Evolutionary conservation across 2,329 filamentous ascomycete species (phyloP).

Genomic region (Penicillium hordei): DNA sequence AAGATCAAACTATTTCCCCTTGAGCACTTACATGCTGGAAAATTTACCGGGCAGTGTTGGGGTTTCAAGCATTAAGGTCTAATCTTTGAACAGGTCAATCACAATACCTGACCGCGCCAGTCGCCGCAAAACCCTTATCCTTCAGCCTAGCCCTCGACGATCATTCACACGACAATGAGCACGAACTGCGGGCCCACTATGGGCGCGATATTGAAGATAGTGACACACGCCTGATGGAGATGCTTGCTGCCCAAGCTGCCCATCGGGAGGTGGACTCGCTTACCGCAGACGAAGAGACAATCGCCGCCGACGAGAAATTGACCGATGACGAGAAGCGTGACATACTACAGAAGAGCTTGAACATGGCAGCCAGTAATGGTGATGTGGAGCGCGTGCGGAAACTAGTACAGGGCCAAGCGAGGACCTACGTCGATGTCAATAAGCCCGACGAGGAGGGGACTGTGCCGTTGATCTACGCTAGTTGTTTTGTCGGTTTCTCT

Average conservation of each 20-base stretch:
- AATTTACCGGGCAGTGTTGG: background rate
- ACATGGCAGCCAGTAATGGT: constrained; percentile 95
- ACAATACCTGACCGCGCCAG: constrained; percentile 86
- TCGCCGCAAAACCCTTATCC: constrained; percentile 76
- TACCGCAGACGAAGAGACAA: constrained; percentile 75
- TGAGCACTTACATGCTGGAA: background rate
- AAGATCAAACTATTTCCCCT: background rate
- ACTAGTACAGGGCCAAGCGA: constrained; percentile 72
- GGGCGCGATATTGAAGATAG: constrained; percentile 63
- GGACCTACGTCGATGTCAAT: constrained; percentile 77
- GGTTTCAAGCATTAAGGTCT: constrained; percentile 1
- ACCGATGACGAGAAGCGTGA: constrained; percentile 75
- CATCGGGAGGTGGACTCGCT: constrained; percentile 68
- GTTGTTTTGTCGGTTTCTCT: constrained; percentile 74
- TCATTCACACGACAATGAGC: constrained; percentile 66
- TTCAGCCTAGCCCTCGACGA: constrained; percentile 87
- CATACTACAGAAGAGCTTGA: constrained; percentile 80
- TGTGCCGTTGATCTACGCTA: constrained; percentile 94
- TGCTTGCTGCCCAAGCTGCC: constrained; percentile 91
- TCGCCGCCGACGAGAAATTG: constrained; percentile 72
- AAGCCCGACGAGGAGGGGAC: constrained; percentile 91
- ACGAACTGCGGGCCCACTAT: constrained; percentile 36
- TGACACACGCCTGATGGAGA: constrained; percentile 86
- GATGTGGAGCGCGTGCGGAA: constrained; percentile 78
- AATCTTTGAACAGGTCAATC: constrained; percentile 69